Evolutionary conservation across 768 basidiomycete genomes (phyloP).

Genomic region (Xerocomus brunneocitrinus): DNA sequence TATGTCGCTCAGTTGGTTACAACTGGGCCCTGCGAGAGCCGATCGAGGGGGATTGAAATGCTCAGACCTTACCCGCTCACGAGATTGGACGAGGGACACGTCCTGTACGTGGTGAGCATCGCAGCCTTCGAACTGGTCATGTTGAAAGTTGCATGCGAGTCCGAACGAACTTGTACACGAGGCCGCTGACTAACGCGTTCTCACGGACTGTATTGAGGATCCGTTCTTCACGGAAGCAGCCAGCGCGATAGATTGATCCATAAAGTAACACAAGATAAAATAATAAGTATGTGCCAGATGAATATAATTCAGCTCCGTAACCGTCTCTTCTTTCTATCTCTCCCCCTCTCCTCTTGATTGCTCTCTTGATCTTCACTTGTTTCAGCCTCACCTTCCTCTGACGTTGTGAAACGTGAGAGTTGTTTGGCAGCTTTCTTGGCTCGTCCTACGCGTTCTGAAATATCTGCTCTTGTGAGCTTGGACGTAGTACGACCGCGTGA

Average conservation of each 20-base stretch:
- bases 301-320: conserved; percentile 11
- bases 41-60: conserved; percentile 58
- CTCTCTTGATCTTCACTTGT: conserved; percentile 9
- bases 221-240: too few relatives aligned
- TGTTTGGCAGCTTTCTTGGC: not conserved
- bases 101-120: conserved; percentile 55
- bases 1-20: conserved; percentile 58
- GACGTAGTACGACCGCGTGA: conserved; percentile 13
- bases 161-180: too few relatives aligned
- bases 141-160: not conserved
- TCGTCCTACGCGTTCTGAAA: conserved; percentile 4
- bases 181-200: not conserved
- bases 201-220: not conserved
- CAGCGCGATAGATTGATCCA: not conserved
- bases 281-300: not conserved
- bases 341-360: conserved; percentile 15
- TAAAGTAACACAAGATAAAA: not conserved
- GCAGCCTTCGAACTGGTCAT: conserved; percentile 45
- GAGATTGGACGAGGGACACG: conserved; percentile 29
- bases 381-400: conserved; percentile 7
- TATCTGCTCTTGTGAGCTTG: conserved; percentile 4
- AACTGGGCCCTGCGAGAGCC: conserved; percentile 59
- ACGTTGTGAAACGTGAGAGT: not conserved
- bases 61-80: conserved; percentile 87
- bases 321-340: conserved; percentile 29